Evolutionary conservation across 1,284 basidiomycete species (phyloP), one percentile per base, ranked within the genome.

Genomic region (Tylopilus sp.): DNA sequence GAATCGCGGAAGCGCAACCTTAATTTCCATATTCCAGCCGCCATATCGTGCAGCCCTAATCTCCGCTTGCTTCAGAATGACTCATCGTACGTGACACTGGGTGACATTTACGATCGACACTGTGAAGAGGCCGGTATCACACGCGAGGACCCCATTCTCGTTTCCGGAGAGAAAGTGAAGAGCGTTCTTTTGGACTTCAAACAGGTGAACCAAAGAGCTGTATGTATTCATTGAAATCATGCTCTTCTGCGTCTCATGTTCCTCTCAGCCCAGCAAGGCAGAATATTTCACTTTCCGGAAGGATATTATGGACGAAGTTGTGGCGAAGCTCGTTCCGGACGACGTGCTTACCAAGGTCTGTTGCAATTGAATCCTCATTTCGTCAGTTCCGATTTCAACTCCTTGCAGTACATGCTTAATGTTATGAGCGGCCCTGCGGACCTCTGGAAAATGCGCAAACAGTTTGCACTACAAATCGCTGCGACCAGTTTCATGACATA

Each of bases 361-460:
- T 73, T 31, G 24, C 34, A 50, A n/a, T 21, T 54, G 15, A 41
- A 36, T 51, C 6, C 18, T 5, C 35, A 8, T 1, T 40, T 28
- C 18, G 36, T 40, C 33, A 42, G 36, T 35, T 52, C 31, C 3
- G 17, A 55, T 17, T 49, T 35, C 57, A 28, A 48, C 18, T 41
- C 35, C n/a, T 58, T 48, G 12, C 63, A 96, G 89, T 99, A 93
- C 67, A 91, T 99, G 85, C 78, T 85, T 39, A 82, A 82, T 44
- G 88, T 87, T 21, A 96, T 97, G 91, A 74, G 78, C 26, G 81
- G 80, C 5, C 85, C 95, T 2, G 82, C 83, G 52, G 93, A 96
- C 59, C 77, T 99, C 6, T 99, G 95, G 94, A 81, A 91, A 55
- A 92, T 98, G 83, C 84, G 96, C 56, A 99, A 97, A 74, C 93